phyloP scores from a whole-genome alignment of 768 basidiomycete genomes.

The Xerocomellus chrysenteron region DNA sequence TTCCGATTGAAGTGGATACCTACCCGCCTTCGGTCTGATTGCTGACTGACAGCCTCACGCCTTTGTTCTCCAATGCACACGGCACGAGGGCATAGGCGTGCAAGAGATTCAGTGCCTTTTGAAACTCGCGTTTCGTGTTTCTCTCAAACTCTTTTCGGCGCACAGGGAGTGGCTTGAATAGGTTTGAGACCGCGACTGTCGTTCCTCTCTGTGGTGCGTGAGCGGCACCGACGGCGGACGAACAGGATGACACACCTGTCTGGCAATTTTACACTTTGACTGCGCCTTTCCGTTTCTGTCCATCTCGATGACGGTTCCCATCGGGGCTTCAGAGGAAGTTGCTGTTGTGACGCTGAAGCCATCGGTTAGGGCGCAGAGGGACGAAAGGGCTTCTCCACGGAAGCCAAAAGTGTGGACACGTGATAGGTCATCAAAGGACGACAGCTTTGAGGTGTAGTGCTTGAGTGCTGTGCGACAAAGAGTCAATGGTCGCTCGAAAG shows the following conservation, averaged over 20 bases:
- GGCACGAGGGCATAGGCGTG: conserved; percentile 90
- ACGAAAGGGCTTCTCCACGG: conserved; percentile 93
- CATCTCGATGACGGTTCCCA: conserved; percentile 78
- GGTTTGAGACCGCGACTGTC: conserved; percentile 64
- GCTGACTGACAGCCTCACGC: conserved; percentile 70
- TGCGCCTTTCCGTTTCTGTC: conserved; percentile 61
- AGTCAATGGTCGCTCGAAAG: background rate
- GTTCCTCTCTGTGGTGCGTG: conserved; percentile 73
- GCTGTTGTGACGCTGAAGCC: conserved; percentile 71
- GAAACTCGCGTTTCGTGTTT: conserved; percentile 87
- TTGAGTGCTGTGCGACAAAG: conserved; percentile 63
- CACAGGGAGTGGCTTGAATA: conserved; percentile 85
- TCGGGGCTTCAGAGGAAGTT: conserved; percentile 66
- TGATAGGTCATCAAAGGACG: conserved; percentile 70
- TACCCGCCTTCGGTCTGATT: conserved; percentile 74
- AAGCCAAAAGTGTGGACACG: conserved; percentile 86
- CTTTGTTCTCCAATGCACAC: conserved; percentile 53
- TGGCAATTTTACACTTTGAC: conserved; percentile 62
- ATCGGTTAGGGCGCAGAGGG: conserved; percentile 83
- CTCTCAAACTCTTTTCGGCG: conserved; percentile 88
- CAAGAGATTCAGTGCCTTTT: conserved; percentile 76
- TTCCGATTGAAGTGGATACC: conserved; percentile 21
- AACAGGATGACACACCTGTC: conserved; percentile 54
- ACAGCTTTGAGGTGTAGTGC: conserved; percentile 91
- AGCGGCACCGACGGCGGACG: background rate